A percentile compares a stretch with the other conserved stretches of the same genome.
Evolutionary conservation across 805 yeast species (phyloP).

Genomic region (Suhomyces faveliae): DNA sequence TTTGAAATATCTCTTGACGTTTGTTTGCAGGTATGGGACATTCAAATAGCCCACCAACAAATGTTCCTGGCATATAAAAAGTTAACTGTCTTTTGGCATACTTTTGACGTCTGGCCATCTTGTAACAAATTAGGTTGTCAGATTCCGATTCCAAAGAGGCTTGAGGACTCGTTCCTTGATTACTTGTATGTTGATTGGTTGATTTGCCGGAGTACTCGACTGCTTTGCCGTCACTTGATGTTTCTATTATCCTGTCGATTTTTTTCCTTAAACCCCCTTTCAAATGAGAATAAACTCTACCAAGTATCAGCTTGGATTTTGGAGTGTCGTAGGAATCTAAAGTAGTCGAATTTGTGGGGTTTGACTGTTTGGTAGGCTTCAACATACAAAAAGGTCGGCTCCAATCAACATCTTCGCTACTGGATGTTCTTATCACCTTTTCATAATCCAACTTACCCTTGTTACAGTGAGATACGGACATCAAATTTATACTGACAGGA

Average conservation of each 20-base stretch:
- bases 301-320: not conserved
- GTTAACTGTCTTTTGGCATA: conserved; percentile 47
- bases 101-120: conserved; percentile 54
- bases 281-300: not conserved
- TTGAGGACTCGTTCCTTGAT: conserved; percentile 15
- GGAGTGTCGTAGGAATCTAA: not conserved
- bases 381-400: conserved; percentile 44
- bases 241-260: conserved; percentile 14
- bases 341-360: not conserved
- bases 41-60: conserved; percentile 63
- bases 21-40: conserved; percentile 39
- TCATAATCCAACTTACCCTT: conserved; percentile 49
- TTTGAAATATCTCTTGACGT: conserved; percentile 21
- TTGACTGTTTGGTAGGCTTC: conserved; percentile 19
- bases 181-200: conserved; percentile 14
- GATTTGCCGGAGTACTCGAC: conserved; percentile 24
- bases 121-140: conserved; percentile 45
- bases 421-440: conserved; percentile 30
- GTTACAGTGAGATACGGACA: conserved; percentile 51
- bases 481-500: conserved; percentile 35
- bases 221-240: conserved; percentile 16
- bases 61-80: conserved; percentile 53
- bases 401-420: conserved; percentile 47
- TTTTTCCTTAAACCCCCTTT: conserved; percentile 4
- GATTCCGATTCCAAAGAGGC: conserved; percentile 25